Percentiles rank a stretch among this genome's conserved stretches.
These are phyloP conservation scores for Immersiella caudata DNA, from an alignment of 495 filamentous ascomycete species.

Conservation along the genomic window DNA sequence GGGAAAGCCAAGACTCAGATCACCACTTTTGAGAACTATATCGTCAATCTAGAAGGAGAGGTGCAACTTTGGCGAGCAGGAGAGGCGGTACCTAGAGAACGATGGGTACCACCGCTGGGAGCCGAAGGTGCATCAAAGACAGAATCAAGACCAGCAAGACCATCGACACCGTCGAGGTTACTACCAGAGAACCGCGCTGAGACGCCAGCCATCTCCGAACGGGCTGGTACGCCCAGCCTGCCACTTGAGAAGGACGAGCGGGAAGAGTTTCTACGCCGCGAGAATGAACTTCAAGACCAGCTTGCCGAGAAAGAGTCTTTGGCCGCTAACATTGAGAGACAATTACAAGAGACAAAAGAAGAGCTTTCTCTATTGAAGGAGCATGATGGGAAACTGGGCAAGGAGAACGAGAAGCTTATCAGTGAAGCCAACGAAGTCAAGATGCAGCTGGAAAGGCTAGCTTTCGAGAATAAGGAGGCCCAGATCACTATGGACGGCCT, in stretches of 20 bases:
- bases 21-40: constrained; percentile 83
- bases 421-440: constrained; percentile 86
- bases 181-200: constrained; percentile 77
- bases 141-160: constrained; percentile 63
- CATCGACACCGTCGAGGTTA: constrained; percentile 82
- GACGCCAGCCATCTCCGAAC: constrained; percentile 64
- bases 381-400: constrained; percentile 74
- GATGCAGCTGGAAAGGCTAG: constrained; percentile 93
- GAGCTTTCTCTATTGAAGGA: constrained; percentile 83
- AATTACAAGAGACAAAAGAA: constrained; percentile 76
- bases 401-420: constrained; percentile 82
- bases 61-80: constrained; percentile 84
- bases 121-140: constrained; percentile 64
- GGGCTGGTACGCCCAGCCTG: constrained; percentile 84
- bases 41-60: constrained; percentile 82
- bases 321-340: constrained; percentile 74
- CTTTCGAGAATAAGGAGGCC: constrained; percentile 95
- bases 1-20: constrained; percentile 90
- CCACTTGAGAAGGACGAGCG: constrained; percentile 93
- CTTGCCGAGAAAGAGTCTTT: constrained; percentile 88
- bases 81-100: constrained; percentile 85
- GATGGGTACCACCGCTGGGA: constrained; percentile 58
- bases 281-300: constrained; percentile 97
- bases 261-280: constrained; percentile 91
- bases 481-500: constrained; percentile 96